These are phyloP conservation scores for Pouteria glomerata DNA, from an alignment of 148 eudicot genomes.

Conservation along the genomic window DNA sequence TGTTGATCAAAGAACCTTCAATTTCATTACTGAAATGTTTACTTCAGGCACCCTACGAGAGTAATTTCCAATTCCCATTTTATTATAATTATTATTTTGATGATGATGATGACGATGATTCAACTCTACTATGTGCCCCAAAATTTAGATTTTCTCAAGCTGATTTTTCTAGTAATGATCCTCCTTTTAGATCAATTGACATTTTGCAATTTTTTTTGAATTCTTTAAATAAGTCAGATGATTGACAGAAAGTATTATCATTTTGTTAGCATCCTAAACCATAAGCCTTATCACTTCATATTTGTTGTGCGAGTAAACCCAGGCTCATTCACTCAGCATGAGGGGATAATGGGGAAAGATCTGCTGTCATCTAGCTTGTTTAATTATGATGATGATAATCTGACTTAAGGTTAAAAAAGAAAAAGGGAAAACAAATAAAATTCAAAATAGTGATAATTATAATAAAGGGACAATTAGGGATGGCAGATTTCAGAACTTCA, in stretches of 20 bases:
- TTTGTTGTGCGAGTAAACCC: neutral
- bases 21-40: conserved; percentile 48
- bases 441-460: neutral
- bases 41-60: conserved; percentile 50
- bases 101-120: neutral
- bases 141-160: neutral
- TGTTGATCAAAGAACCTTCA: conserved; percentile 38
- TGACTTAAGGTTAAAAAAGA: neutral
- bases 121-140: neutral
- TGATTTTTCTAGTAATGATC: neutral
- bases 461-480: neutral
- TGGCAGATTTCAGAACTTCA: neutral
- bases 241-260: neutral
- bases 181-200: neutral
- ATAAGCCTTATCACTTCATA: neutral
- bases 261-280: neutral
- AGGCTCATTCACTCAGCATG: neutral
- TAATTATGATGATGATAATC: neutral
- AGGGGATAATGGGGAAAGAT: neutral
- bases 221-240: neutral
- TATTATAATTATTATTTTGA: neutral
- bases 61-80: conserved; percentile 24
- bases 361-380: neutral
- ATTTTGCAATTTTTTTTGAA: neutral
- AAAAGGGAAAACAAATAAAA: neutral